These are phyloP conservation scores for Themeda triandra DNA, from an alignment of 176 grass and related monocot genomes.

Conservation along the genomic window DNA sequence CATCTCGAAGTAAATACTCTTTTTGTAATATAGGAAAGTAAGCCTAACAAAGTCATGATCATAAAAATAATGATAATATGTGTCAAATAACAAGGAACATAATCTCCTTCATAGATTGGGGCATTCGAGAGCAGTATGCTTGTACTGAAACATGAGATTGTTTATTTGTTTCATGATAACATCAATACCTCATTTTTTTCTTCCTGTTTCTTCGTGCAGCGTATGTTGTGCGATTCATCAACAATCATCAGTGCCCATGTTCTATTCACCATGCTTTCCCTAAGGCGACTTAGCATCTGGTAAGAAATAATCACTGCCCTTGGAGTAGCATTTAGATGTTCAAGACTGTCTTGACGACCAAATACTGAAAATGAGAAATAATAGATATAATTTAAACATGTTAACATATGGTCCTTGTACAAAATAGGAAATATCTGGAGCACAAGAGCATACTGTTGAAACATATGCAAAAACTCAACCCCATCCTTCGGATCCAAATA, in stretches of 20 bases:
- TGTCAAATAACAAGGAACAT: conserved; percentile 16
- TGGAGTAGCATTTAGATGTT: conserved; percentile 64
- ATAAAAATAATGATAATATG: conserved; percentile 1
- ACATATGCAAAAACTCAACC: background rate
- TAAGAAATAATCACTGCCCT: conserved; percentile 87
- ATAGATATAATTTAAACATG: conserved; percentile 28
- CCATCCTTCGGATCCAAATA: background rate
- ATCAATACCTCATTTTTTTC: conserved; percentile 71
- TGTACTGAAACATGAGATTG: background rate
- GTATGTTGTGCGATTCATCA: conserved; percentile 98
- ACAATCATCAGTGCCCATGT: conserved; percentile 89
- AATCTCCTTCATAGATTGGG: conserved; percentile 12
- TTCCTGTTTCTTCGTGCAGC: conserved; percentile 61
- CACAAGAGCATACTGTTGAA: background rate
- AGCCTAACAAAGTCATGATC: conserved; percentile 20
- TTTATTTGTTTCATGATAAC: background rate
- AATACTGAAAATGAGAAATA: conserved; percentile 67
- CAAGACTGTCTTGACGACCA: conserved; percentile 80
- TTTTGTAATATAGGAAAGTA: conserved; percentile 14
- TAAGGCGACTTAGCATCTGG: conserved; percentile 77
- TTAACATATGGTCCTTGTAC: background rate
- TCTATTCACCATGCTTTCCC: conserved; percentile 57
- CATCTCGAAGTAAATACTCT: conserved; percentile 2
- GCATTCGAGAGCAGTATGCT: background rate
- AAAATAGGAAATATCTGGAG: background rate